Percentiles rank a stretch among this genome's conserved stretches.
These are phyloP conservation scores for Xanthoparmelia taractica DNA, from an alignment of 495 filamentous ascomycete species.

Conservation along the genomic window DNA sequence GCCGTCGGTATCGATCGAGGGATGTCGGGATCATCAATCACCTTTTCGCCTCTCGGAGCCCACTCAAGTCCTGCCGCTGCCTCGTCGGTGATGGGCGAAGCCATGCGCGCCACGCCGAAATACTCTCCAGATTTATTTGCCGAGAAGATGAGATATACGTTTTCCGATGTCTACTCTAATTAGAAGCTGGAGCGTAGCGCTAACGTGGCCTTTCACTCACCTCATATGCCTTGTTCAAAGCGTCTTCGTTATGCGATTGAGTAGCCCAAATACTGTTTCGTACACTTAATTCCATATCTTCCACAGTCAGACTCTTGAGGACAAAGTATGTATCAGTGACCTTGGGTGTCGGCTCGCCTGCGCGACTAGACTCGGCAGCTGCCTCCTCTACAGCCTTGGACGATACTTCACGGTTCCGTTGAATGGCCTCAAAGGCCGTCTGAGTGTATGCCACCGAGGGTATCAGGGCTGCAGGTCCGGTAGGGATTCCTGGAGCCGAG, in stretches of 20 bases:
- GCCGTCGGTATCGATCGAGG: constrained; percentile 70
- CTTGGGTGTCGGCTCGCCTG: constrained; percentile 27
- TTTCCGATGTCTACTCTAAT: constrained; percentile 56
- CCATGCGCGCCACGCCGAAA: constrained; percentile 92
- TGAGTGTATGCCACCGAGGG: constrained; percentile 20
- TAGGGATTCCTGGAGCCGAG: constrained; percentile 45
- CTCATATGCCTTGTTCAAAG: constrained; percentile 76
- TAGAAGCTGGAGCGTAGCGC: constrained; percentile 12
- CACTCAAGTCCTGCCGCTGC: constrained; percentile 58
- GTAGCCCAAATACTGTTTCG: constrained; percentile 88
- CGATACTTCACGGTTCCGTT: constrained; percentile 25
- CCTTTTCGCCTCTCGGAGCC: constrained; percentile 48
- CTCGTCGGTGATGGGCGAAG: constrained; percentile 73
- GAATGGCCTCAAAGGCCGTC: constrained; percentile 25
- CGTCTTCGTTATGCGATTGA: constrained; percentile 83
- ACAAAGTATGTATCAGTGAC: constrained; percentile 73
- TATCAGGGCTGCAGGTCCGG: constrained; percentile 43
- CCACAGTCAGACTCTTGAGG: constrained; percentile 89
- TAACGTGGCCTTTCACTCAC: constrained; percentile 40
- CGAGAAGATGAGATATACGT: constrained; percentile 94
- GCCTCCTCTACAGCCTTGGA: constrained; percentile 25
- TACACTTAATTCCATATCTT: constrained; percentile 88
- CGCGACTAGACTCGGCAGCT: constrained; percentile 12
- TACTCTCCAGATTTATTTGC: constrained; percentile 98
- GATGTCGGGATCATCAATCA: constrained; percentile 51